Evolutionary conservation across 352 stramenopile genomes (phyloP).

Genomic region (Globisporangium lucens): DNA sequence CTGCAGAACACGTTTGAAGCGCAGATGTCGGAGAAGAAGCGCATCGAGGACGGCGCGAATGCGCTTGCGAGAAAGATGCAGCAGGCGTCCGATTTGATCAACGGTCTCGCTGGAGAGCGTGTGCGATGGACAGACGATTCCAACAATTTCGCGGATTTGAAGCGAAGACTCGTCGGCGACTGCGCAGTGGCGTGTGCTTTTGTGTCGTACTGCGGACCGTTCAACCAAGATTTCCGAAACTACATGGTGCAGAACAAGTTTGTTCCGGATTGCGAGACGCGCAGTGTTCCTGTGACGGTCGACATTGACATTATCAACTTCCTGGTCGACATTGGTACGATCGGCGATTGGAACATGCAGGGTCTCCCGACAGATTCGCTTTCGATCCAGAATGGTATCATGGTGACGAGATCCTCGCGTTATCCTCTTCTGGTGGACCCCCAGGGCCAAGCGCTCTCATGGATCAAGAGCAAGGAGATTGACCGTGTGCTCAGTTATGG

Average conservation of each 20-base stretch:
- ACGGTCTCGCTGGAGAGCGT: constrained; percentile 94
- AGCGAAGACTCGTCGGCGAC: constrained; percentile 95
- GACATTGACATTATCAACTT: constrained; percentile 97
- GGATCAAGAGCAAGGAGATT: constrained; percentile 96
- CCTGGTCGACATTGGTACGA: constrained; percentile 96
- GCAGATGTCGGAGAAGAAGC: constrained; percentile 96
- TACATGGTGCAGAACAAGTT: constrained; percentile 98
- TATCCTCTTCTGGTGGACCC: constrained; percentile 97
- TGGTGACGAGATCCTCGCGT: constrained; percentile 95
- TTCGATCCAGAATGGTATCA: constrained; percentile 98
- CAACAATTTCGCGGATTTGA: constrained; percentile 97
- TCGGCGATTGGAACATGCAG: constrained; percentile 98
- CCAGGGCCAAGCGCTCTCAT: constrained; percentile 96
- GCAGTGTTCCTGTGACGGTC: constrained; percentile 91
- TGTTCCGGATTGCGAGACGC: constrained; percentile 89
- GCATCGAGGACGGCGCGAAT: constrained; percentile 96
- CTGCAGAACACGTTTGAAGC: constrained; percentile 97
- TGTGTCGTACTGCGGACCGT: constrained; percentile 97
- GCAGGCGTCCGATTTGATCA: constrained; percentile 96
- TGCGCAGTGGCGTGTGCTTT: constrained; percentile 97
- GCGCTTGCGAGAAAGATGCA: constrained; percentile 96
- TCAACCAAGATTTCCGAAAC: constrained; percentile 97
- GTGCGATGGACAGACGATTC: constrained; percentile 97
- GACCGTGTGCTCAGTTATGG: constrained; percentile 94
- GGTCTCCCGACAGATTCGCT: constrained; percentile 96